Evolutionary conservation across 2,329 filamentous ascomycete species (phyloP), one percentile per base, ranked within the genome.

Genomic region (Penicillium hesseltinei): DNA sequence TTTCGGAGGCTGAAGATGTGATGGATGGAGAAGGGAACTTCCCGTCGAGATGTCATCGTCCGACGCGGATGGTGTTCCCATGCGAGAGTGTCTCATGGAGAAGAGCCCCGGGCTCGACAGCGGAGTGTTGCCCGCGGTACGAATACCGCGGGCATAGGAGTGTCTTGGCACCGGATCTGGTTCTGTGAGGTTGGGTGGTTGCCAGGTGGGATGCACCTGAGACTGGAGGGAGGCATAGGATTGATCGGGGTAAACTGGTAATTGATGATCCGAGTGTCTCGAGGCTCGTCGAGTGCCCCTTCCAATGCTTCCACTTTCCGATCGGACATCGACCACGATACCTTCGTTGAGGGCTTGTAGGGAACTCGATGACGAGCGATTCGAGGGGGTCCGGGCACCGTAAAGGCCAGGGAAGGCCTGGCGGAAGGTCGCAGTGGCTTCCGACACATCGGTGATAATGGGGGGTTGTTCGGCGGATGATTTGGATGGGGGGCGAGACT

Each of bases 1-100:
- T 83, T 88, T 82, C 50, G 91, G 89, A 73, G 82, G 86, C 72
- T 89, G 87, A 59, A 84, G 84, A 72, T 91, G 88, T 55, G 89
- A 75, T 35, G 88, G 87, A 67, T 91, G 88, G 54, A 90, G 75
- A 67, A 84, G 87, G 1, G 88, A 86, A 66, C 84, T 87, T 56
- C 79, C 78, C 40, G 77, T 56, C 54, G 68, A 68, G 31, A 67
- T 62, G 50, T 75, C 73, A 13, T 75, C 73, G 29, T 75, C 72
- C 7, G 75, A 75, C 2, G 62, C 74, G 3, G 70, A 59, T 6
- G 72, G 67, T 19, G 72, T 67, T 29, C 71, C 69, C 40, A 69
- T 61, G 33, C 69, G 66, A 57, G 71, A 61, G 51, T 63, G 69
- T n/a, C 66, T 69, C 46, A 75, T 66, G 6, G 75, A 73, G 59